Percentiles rank a stretch among this genome's conserved stretches.
phyloP scores from a whole-genome alignment of 345 rosid species.

The Crucihimalaya himalaica region DNA sequence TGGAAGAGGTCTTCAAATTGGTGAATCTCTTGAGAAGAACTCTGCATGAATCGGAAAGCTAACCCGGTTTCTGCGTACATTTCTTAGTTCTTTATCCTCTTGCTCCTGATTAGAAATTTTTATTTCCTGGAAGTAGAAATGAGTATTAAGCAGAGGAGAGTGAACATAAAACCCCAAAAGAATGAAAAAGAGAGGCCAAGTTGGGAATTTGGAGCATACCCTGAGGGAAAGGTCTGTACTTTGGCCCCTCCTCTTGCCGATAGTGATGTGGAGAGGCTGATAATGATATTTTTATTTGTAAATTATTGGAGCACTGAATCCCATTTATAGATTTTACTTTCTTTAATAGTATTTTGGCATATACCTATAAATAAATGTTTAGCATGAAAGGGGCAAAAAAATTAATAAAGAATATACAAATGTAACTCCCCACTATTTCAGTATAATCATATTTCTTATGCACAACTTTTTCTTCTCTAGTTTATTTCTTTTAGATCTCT shows the following conservation, averaged over 20 bases:
- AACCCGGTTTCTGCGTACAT: conserved; percentile 80
- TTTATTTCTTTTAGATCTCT: neutral
- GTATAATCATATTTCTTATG: neutral
- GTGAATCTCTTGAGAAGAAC: conserved; percentile 57
- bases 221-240: conserved; percentile 32
- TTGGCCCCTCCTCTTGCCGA: conserved; percentile 22
- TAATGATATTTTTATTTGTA: neutral
- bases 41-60: conserved; percentile 63
- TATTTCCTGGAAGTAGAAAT: conserved; percentile 9
- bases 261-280: conserved; percentile 30
- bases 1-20: conserved; percentile 74
- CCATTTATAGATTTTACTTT: conserved; percentile 3
- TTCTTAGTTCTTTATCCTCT: conserved; percentile 6
- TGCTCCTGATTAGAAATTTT: neutral
- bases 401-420: neutral
- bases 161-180: neutral
- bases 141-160: conserved; percentile 3
- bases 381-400: neutral
- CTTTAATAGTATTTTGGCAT: neutral
- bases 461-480: neutral
- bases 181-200: conserved; percentile 24
- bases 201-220: conserved; percentile 34
- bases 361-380: neutral
- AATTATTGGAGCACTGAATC: conserved; percentile 21
- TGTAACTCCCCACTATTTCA: neutral